Percentiles rank a stretch among this genome's conserved stretches.
phyloP scores from a whole-genome alignment of 2,329 filamentous ascomycete species.

The Lachnellula hyalina region DNA sequence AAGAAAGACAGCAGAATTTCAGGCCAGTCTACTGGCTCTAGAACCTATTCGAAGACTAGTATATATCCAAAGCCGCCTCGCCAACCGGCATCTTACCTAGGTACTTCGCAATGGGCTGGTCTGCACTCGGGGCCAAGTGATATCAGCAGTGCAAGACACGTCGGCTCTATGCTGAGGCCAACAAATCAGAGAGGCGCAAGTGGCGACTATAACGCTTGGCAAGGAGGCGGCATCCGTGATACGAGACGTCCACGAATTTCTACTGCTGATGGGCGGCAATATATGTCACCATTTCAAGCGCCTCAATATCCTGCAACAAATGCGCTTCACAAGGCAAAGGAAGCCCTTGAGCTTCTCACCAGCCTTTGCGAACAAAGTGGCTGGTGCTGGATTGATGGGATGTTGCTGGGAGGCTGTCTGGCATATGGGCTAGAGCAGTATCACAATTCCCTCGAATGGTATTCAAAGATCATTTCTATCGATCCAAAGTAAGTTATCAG shows the following conservation, averaged over 20 bases:
- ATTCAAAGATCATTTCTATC: slow-evolving; percentile 55
- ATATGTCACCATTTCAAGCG: slow-evolving; percentile 23
- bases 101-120: slow-evolving; percentile 15
- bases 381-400: slow-evolving; percentile 90
- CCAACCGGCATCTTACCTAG: slow-evolving; percentile 26
- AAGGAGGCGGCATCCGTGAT: slow-evolving; percentile 8
- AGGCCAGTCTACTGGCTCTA: slow-evolving; percentile 30
- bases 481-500: slow-evolving; percentile 47
- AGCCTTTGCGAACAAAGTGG: slow-evolving; percentile 71
- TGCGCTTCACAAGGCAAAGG: slow-evolving; percentile 43
- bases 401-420: slow-evolving; percentile 84
- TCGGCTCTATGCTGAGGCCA: neutral
- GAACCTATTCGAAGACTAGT: slow-evolving; percentile 42
- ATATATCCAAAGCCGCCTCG: slow-evolving; percentile 47
- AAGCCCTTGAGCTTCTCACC: slow-evolving; percentile 66
- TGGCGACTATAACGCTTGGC: slow-evolving; percentile 14
- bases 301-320: slow-evolving; percentile 12
- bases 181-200: neutral
- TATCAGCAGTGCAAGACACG: neutral
- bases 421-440: slow-evolving; percentile 87
- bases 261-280: slow-evolving; percentile 24
- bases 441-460: slow-evolving; percentile 70
- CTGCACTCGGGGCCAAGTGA: slow-evolving; percentile 6
- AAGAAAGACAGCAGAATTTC: slow-evolving; percentile 43
- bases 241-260: slow-evolving; percentile 10